Evolutionary conservation across 495 filamentous ascomycete species (phyloP), one percentile per base, ranked within the genome.

Genomic region (Daldinia caldariorum): DNA sequence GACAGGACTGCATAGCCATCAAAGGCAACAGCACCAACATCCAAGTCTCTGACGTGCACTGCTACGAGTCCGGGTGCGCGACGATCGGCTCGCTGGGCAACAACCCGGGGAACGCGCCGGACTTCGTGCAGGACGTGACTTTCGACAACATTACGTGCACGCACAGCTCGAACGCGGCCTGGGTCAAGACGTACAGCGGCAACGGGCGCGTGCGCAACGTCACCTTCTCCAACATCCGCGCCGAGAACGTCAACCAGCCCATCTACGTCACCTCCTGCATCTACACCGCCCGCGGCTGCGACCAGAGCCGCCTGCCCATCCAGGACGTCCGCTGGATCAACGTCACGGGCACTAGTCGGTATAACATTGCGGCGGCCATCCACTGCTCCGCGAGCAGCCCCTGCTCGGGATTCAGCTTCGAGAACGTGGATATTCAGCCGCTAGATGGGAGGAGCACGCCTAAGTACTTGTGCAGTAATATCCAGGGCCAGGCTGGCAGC

Each of bases 241-340:
- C 84, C 58, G 74, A 76, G 38, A 80, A 86, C 41, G 83, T 83
- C 72, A 81, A 83, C 74, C 79, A 84, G 79, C 87, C 86, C 14
- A 86, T 88, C 68, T 86, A 88, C 70, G 82, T 89, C 26, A 85
- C 84, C 12, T 58, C 58, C 14, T 89, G 87, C 71, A 88, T 87
- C 72, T 89, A 88, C 76, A 82, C 78, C 22, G 74, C 70, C 58
- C 60, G 71, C 22, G 79, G 74, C 57, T 87, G 86, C 79, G 84
- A 88, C 64, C 76, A 73, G n/a, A 84, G 79, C 32, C 82, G 81
- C 58, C 76, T 88, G 49, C 75, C 81, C 32, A 84, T 86, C 61
- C 66, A 72, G 26, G 80, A 86, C 69, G 77, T 89, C 50, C 80
- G 75, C 34, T 89, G 83, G 83, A 78, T 83, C 58, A 88, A 89